These are phyloP conservation scores for Tinospora cordifolia DNA, from an alignment of 164 flowering plant genomes.

Conservation along the genomic window DNA sequence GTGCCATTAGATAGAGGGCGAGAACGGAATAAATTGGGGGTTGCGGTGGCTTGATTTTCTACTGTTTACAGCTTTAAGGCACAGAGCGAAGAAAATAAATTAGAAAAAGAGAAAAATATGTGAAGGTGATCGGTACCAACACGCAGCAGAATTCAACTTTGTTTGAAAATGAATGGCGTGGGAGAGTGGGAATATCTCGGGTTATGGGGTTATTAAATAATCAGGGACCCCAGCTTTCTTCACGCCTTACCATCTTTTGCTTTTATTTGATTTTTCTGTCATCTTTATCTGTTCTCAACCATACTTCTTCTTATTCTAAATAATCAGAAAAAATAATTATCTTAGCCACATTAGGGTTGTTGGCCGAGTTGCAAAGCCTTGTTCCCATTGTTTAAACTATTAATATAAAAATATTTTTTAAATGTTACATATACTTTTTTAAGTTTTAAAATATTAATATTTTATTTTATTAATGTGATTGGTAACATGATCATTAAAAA, in stretches of 20 bases:
- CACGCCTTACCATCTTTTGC: neutral
- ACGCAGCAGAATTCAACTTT: neutral
- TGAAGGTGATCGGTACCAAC: neutral
- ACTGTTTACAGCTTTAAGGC: slow-evolving; percentile 8
- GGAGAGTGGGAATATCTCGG: neutral
- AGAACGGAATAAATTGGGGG: slow-evolving; percentile 6
- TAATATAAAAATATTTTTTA: too few relatives aligned
- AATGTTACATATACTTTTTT: too few relatives aligned
- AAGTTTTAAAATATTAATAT: too few relatives aligned
- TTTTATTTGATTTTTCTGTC: neutral
- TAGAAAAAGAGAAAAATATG: neutral
- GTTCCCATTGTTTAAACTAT: too few relatives aligned
- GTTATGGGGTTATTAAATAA: neutral
- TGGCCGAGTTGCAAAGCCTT: too few relatives aligned
- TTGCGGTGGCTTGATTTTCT: neutral
- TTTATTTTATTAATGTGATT: too few relatives aligned
- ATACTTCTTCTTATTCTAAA: neutral
- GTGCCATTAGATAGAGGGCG: neutral
- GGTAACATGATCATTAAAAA: too few relatives aligned
- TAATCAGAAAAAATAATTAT: too few relatives aligned
- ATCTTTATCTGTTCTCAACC: neutral
- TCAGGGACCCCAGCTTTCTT: neutral
- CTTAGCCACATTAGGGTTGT: too few relatives aligned
- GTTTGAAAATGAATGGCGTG: slow-evolving; percentile 4
- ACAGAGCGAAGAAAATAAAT: neutral